A percentile compares a stretch with the other conserved stretches of the same genome.
Evolutionary conservation across 176 grass and related monocot genomes (phyloP).

Genomic region (Bothriochloa decipiens): DNA sequence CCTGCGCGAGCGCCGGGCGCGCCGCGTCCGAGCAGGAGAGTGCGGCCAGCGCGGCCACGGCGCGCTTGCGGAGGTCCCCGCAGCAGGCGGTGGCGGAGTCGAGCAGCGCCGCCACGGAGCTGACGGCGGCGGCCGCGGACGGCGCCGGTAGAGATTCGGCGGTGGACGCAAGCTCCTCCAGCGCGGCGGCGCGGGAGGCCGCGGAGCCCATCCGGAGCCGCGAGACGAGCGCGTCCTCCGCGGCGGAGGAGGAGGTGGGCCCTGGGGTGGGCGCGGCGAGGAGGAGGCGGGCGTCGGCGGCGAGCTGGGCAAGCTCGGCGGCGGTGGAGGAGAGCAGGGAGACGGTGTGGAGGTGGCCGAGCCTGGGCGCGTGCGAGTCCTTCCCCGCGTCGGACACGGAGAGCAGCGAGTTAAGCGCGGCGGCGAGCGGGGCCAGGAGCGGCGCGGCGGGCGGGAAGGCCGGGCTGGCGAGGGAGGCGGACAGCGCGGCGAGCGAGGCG

Average conservation of each 20-base stretch:
- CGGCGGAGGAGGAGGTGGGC: background rate
- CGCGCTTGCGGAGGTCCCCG: constrained; percentile 39
- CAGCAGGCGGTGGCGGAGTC: constrained; percentile 40
- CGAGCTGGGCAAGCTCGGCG: constrained; percentile 43
- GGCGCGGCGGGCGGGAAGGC: constrained; percentile 41
- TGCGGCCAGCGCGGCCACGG: constrained; percentile 51
- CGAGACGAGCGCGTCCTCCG: constrained; percentile 30
- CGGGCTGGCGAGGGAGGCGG: constrained; percentile 46
- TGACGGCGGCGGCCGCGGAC: constrained; percentile 33
- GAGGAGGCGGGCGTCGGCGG: constrained; percentile 52
- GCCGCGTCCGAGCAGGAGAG: constrained; percentile 49
- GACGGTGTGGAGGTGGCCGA: constrained; percentile 67
- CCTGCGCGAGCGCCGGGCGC: constrained; percentile 26
- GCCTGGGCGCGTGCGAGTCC: background rate
- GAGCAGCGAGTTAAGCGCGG: no score
- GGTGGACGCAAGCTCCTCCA: constrained; percentile 31
- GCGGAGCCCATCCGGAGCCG: constrained; percentile 49
- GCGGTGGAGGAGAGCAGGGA: constrained; percentile 63
- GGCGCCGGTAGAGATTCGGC: constrained; percentile 21
- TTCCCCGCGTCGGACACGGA: no score
- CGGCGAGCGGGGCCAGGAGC: constrained; percentile 52
- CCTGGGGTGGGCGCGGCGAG: background rate
- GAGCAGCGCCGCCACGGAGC: constrained; percentile 54
- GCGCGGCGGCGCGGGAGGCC: constrained; percentile 49
- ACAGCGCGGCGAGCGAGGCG: constrained; percentile 44